Evolutionary conservation across 1,139 yeast genomes (phyloP), one percentile per base, ranked within the genome.

Genomic region (Dujonia santamariae): DNA sequence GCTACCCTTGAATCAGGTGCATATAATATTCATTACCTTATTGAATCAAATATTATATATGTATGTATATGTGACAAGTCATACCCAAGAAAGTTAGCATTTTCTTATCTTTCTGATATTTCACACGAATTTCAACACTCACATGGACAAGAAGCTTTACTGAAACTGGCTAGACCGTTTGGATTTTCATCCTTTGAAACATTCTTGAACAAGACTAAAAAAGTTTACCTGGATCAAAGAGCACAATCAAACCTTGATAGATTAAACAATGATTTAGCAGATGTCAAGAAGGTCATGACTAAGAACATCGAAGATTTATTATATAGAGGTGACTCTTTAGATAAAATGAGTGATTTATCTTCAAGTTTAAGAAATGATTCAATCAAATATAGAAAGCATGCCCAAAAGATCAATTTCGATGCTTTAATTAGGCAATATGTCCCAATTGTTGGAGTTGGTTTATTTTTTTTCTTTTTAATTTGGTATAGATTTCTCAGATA

Each of bases 221-320:
- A 87, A 49, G 68, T 88, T 13, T 92, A 90, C 57, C 88, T 85
- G 48, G 97, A 92, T 57, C 86, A 90, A 43, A 74, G 96, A 40
- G 96, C 96, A 1, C 94, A 88, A 45, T 78, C 82, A 31, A 92
- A 88, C 51, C 67, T 92, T 51, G 97, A 92, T 59, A 80, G 78
- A 53, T 67, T 92, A 46, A 88, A 90, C 59, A 76, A 78, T 34
- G 98, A 94, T 50, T 69, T 92, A 47, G 88, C 85, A 34, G 98
- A 94, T 50, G 98, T 94, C 32, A 88, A 92, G 47, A 80, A 85
- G 48, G 95, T 92, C 39, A 86, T 92, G 96, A 87, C 96, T 39
- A 90, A 90, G 51, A 92, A 92, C 58, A 92, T 92, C 39, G 97
- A 92, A 56, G 98, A 92, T 57, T 67, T 92, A 49, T 70, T 92